phyloP scores from a whole-genome alignment of 2,329 filamentous ascomycete genomes.

The Myriosclerotinia scirpicola region DNA sequence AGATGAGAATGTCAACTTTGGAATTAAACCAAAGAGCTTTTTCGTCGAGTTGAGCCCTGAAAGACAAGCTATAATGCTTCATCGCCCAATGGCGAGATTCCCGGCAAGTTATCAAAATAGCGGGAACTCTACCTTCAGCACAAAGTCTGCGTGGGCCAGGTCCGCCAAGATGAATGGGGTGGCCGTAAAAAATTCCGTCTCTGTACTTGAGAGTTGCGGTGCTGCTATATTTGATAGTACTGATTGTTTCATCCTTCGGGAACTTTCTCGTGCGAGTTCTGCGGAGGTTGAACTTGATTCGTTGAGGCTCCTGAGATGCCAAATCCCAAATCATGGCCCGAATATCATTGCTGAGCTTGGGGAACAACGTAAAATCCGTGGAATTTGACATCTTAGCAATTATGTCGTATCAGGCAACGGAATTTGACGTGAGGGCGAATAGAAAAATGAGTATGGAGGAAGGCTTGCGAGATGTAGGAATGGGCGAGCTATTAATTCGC shows the following conservation, averaged over 20 bases:
- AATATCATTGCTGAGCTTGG: background rate
- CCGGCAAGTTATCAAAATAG: slow-evolving; percentile 4
- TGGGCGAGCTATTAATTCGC: too few relatives aligned
- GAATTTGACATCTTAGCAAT: background rate
- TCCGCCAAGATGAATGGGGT: too few relatives aligned
- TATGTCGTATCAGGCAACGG: background rate
- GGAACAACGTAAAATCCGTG: background rate
- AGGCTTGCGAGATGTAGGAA: too few relatives aligned
- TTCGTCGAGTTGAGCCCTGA: background rate
- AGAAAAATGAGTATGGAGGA: too few relatives aligned
- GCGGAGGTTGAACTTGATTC: background rate
- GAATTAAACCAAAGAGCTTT: background rate
- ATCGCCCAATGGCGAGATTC: slow-evolving; percentile 9
- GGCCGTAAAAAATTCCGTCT: background rate
- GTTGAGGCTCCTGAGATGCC: background rate
- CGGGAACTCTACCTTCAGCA: background rate
- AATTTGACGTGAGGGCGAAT: background rate
- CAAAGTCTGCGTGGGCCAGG: background rate
- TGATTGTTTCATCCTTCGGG: too few relatives aligned
- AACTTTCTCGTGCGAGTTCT: accelerated
- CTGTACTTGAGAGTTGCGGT: too few relatives aligned
- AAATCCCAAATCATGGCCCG: background rate
- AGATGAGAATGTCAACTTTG: background rate
- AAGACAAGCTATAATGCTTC: background rate
- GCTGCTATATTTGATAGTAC: background rate